phyloP scores from a whole-genome alignment of 192 early-diverging fungal genomes.

The Podila verticillata region DNA sequence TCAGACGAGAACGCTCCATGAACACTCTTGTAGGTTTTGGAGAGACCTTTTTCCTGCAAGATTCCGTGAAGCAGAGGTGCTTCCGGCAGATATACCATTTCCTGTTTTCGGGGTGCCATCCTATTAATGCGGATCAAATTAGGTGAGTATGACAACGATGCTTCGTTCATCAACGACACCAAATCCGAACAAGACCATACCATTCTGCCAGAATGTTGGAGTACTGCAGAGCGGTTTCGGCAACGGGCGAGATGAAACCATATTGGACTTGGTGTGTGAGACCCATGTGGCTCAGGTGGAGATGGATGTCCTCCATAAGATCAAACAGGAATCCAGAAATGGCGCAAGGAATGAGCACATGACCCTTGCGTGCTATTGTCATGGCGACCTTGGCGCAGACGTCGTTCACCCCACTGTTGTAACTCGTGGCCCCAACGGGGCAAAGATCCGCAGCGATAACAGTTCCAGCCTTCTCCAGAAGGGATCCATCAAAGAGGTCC shows the following conservation, averaged over 20 bases:
- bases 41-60: constrained; percentile 54
- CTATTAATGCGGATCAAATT: constrained; percentile 20
- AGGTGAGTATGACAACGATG: too few relatives aligned
- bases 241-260: constrained; percentile 78
- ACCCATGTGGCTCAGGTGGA: constrained; percentile 64
- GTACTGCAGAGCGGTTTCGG: constrained; percentile 79
- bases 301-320: constrained; percentile 68
- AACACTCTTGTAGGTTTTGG: constrained; percentile 55
- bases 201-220: constrained; percentile 90
- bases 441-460: constrained; percentile 55
- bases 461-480: constrained; percentile 55
- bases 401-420: constrained; percentile 46
- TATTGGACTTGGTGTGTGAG: constrained; percentile 68
- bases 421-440: constrained; percentile 36
- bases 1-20: constrained; percentile 42
- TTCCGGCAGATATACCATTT: constrained; percentile 73
- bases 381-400: constrained; percentile 52
- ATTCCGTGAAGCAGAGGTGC: constrained; percentile 61
- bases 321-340: constrained; percentile 82
- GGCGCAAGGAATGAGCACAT: constrained; percentile 75
- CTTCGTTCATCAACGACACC: neutral
- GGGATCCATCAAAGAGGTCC: constrained; percentile 53
- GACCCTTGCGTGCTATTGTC: constrained; percentile 53
- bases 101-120: constrained; percentile 72
- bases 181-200: constrained; percentile 41